These are phyloP conservation scores for Zygosaccharomyces pseudorouxii DNA, from an alignment of 805 yeast genomes.

Conservation along the genomic window DNA sequence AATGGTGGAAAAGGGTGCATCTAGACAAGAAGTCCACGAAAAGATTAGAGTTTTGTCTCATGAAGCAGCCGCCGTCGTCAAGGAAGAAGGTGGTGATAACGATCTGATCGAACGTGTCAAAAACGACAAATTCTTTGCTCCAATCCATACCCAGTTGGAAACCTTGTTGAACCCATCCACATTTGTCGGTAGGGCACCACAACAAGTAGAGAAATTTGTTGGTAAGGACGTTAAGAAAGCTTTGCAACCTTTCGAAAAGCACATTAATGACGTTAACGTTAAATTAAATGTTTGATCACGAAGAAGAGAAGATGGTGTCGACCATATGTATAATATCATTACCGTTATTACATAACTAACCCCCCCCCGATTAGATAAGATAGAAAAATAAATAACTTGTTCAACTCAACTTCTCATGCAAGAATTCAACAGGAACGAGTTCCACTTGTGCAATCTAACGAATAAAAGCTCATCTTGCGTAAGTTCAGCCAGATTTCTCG, in stretches of 20 bases:
- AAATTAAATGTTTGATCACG: constrained; percentile 64
- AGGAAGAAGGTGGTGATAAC: constrained; percentile 97
- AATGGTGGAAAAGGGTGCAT: constrained; percentile 96
- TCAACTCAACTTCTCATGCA: constrained; percentile 6
- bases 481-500: constrained; percentile 51
- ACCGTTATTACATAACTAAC: background rate
- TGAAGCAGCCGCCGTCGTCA: constrained; percentile 95
- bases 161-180: constrained; percentile 82
- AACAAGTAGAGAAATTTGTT: constrained; percentile 93
- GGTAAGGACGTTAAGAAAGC: constrained; percentile 80
- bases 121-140: constrained; percentile 74
- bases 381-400: background rate
- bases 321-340: background rate
- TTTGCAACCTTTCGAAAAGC: constrained; percentile 56
- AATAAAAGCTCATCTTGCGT: constrained; percentile 51
- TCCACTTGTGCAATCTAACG: constrained; percentile 58
- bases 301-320: background rate
- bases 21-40: constrained; percentile 98
- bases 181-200: constrained; percentile 97
- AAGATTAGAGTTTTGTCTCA: constrained; percentile 94
- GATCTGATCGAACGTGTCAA: constrained; percentile 87
- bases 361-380: background rate
- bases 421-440: constrained; percentile 44
- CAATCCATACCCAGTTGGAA: constrained; percentile 83
- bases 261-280: constrained; percentile 62